Percentiles rank a stretch among this genome's conserved stretches.
Evolutionary conservation across 2,329 filamentous ascomycete genomes (phyloP).

Genomic region (Diaporthe humulicola): DNA sequence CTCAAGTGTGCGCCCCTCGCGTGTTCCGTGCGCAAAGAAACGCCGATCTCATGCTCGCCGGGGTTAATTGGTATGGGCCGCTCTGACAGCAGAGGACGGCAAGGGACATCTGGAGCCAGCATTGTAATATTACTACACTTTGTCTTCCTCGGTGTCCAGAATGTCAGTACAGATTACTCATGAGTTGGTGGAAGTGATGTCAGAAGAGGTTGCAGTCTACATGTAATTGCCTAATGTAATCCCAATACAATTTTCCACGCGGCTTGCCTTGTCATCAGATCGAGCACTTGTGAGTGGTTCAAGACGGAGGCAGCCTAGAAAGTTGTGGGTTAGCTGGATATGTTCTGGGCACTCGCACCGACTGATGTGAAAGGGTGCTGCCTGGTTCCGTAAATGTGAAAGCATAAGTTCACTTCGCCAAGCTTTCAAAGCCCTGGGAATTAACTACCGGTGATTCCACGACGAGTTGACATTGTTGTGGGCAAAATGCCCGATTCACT

Average conservation of each 20-base stretch:
- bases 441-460: neutral
- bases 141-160: neutral
- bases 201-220: neutral
- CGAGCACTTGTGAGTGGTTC: neutral
- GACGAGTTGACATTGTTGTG: neutral
- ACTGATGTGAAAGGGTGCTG: constrained; percentile 3
- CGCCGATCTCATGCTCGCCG: constrained; percentile 5
- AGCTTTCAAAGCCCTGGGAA: neutral
- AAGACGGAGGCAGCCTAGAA: neutral
- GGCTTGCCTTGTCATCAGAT: neutral
- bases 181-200: neutral
- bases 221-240: neutral
- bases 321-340: neutral
- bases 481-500: neutral
- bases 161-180: neutral
- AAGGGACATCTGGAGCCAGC: neutral
- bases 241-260: neutral
- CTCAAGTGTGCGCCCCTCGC: neutral
- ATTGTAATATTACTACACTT: neutral
- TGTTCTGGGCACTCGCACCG: neutral
- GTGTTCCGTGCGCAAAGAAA: constrained; percentile 8
- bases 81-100: neutral
- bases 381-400: neutral
- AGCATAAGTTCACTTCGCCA: neutral
- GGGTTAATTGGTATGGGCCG: neutral